Percentiles rank a stretch among this genome's conserved stretches.
Evolutionary conservation across 2,329 filamentous ascomycete genomes (phyloP).

Genomic region (Aspergillus flavus): DNA sequence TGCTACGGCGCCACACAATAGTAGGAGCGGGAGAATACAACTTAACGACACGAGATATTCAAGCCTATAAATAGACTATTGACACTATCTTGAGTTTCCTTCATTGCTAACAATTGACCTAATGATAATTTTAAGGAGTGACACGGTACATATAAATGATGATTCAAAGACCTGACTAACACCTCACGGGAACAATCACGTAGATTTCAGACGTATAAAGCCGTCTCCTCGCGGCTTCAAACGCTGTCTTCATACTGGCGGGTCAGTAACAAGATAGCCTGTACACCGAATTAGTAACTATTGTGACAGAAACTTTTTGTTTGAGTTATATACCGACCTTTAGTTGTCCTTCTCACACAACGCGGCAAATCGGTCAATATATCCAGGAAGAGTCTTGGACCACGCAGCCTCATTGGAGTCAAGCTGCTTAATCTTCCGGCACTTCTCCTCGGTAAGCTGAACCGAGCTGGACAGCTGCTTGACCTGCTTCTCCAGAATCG

Average conservation of each 20-base stretch:
- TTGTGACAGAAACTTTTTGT: too few relatives aligned
- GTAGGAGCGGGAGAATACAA: too few relatives aligned
- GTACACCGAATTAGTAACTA: too few relatives aligned
- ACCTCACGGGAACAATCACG: neutral
- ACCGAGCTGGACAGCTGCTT: neutral
- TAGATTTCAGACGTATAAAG: too few relatives aligned
- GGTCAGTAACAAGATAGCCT: neutral
- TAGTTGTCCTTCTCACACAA: slow-evolving; percentile 13
- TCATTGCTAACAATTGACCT: too few relatives aligned
- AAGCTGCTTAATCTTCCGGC: slow-evolving; percentile 10
- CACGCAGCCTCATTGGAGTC: slow-evolving; percentile 8
- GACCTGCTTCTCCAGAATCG: slow-evolving; percentile 6
- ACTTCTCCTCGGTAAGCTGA: slow-evolving; percentile 9
- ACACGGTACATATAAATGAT: neutral
- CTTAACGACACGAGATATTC: neutral
- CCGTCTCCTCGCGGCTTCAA: neutral
- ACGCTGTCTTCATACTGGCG: neutral
- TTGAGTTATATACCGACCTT: neutral
- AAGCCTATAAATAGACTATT: neutral
- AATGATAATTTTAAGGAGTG: neutral
- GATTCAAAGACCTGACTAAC: neutral
- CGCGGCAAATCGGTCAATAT: slow-evolving; percentile 11
- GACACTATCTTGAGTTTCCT: too few relatives aligned
- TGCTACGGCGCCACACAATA: too few relatives aligned
- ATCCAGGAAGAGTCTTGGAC: slow-evolving; percentile 11